Conservation (phyloP, 2,329 filamentous ascomycete species). For the Verticillium nubilum region DNA sequence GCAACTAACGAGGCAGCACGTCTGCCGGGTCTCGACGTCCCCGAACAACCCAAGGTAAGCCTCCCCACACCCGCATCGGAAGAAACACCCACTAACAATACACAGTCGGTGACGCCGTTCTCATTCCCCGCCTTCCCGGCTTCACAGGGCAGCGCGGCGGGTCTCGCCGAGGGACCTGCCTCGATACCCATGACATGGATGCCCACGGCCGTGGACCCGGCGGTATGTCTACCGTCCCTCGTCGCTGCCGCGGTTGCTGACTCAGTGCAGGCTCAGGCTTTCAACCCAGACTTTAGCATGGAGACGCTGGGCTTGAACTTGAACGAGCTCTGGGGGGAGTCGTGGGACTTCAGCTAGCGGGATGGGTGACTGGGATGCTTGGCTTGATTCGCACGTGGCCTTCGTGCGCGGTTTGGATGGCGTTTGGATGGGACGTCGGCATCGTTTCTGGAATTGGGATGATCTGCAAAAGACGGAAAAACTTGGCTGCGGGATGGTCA, state of each 20-base stretch:
- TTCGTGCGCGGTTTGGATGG: neutral
- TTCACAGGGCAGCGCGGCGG: slow-evolving; percentile 5
- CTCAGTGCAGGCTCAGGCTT: slow-evolving; percentile 23
- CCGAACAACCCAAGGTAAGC: slow-evolving; percentile 33
- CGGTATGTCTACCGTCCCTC: slow-evolving; percentile 9
- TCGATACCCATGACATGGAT: slow-evolving; percentile 26
- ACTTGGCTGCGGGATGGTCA: neutral
- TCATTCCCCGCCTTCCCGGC: slow-evolving; percentile 20
- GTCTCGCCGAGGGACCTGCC: slow-evolving; percentile 8
- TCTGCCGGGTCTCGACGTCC: slow-evolving; percentile 25
- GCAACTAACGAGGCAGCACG: slow-evolving; percentile 11
- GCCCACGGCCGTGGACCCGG: slow-evolving; percentile 19
- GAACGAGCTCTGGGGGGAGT: slow-evolving; percentile 51
- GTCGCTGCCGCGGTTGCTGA: neutral
- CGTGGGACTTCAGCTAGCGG: slow-evolving; percentile 32
- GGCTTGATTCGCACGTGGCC: too few relatives aligned
- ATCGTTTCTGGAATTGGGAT: neutral
- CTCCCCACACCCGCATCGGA: neutral
- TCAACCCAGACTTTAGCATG: slow-evolving; percentile 49
- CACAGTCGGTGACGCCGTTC: slow-evolving; percentile 36
- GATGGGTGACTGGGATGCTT: neutral
- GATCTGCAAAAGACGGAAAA: neutral
- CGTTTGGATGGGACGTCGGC: neutral
- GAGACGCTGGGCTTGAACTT: slow-evolving; percentile 48
- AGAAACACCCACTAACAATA: neutral